These are phyloP conservation scores for Raphanus raphanistrum DNA, from an alignment of 345 rosid species.

Conservation along the genomic window DNA sequence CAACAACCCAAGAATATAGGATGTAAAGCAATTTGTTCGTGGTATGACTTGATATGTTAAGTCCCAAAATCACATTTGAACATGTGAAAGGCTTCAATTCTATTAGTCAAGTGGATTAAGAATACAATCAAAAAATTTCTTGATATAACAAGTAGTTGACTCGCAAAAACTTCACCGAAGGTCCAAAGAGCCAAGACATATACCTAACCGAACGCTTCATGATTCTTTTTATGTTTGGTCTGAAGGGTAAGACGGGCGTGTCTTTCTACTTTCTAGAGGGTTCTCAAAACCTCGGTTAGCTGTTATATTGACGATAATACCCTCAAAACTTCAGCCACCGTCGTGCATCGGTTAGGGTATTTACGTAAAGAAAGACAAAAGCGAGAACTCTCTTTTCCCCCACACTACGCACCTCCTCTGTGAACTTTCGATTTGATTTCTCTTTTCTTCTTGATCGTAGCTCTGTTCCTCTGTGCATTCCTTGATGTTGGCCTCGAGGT, in stretches of 20 bases:
- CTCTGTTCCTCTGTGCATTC: constrained; percentile 44
- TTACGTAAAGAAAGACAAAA: background rate
- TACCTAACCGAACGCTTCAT: no score
- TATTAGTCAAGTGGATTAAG: constrained; percentile 36
- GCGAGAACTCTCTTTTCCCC: background rate
- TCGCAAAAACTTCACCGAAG: no score
- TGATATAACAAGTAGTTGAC: background rate
- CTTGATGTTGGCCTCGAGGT: constrained; percentile 54
- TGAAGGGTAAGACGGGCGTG: background rate
- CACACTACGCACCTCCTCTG: background rate
- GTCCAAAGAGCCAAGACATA: no score
- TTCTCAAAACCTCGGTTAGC: background rate
- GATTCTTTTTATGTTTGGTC: background rate
- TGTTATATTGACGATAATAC: background rate
- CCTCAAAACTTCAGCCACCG: background rate
- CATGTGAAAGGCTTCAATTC: constrained; percentile 45
- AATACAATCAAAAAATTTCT: background rate
- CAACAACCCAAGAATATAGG: background rate
- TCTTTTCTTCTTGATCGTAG: constrained; percentile 45
- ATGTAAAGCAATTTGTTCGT: constrained; percentile 9
- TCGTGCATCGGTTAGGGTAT: background rate
- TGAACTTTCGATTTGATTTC: constrained; percentile 28
- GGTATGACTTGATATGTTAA: constrained; percentile 46
- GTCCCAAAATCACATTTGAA: constrained; percentile 50
- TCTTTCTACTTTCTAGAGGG: background rate